A percentile compares a stretch with the other conserved stretches of the same genome.
These are phyloP conservation scores for Morella rubra DNA, from an alignment of 306 rosid genomes.

Conservation along the genomic window DNA sequence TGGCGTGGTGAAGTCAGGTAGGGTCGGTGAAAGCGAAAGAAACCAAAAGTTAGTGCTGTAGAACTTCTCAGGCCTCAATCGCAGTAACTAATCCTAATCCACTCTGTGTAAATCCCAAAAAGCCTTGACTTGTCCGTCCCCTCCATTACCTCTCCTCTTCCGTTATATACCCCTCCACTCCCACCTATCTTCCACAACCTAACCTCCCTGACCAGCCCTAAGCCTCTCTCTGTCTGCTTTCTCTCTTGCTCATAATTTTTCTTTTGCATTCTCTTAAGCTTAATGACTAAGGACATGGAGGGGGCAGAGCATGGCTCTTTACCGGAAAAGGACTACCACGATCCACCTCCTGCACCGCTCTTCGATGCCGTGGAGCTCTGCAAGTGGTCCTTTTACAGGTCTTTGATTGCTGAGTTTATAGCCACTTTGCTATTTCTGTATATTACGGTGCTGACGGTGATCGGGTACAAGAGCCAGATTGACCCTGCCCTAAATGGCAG, in stretches of 20 bases:
- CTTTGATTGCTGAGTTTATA: constrained; percentile 85
- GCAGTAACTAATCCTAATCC: constrained; percentile 12
- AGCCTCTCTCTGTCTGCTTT: constrained; percentile 7
- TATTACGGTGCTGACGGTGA: constrained; percentile 75
- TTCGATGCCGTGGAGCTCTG: constrained; percentile 59
- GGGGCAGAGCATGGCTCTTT: constrained; percentile 68
- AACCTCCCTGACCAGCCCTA: constrained; percentile 19
- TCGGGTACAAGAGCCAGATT: constrained; percentile 66
- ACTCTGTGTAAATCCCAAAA: background rate
- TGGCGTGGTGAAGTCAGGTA: constrained; percentile 27
- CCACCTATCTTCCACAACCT: constrained; percentile 20
- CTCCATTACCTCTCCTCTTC: background rate
- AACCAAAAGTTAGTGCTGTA: constrained; percentile 1
- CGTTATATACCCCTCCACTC: constrained; percentile 42
- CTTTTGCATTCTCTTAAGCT: background rate
- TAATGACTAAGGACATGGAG: constrained; percentile 63
- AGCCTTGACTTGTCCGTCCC: background rate
- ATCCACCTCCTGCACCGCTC: constrained; percentile 85
- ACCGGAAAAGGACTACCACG: constrained; percentile 79
- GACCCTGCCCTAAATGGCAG: constrained; percentile 29
- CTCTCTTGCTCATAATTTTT: background rate
- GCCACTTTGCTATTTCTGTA: constrained; percentile 94
- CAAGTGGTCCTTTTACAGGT: constrained; percentile 93
- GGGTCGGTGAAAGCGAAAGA: constrained; percentile 51
- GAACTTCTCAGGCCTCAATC: background rate